These are phyloP conservation scores for Marchantia polymorpha DNA, from an alignment of 225 moss, liverwort and hornwort species.

Conservation along the genomic window DNA sequence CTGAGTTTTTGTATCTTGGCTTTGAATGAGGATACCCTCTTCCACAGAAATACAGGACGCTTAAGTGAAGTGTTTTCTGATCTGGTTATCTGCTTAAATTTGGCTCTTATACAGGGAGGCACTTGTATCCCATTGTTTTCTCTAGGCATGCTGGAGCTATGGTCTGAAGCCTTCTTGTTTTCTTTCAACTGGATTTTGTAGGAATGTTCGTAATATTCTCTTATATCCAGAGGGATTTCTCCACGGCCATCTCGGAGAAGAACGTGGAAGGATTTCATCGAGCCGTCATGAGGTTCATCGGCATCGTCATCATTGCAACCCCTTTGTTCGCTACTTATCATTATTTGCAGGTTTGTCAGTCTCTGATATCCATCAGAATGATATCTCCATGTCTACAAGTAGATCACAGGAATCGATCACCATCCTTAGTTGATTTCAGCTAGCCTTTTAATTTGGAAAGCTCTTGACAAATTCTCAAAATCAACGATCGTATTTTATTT, in stretches of 20 bases:
- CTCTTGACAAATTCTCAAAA: neutral
- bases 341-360: slow-evolving; percentile 66
- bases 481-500: neutral
- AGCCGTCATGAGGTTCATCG: slow-evolving; percentile 79
- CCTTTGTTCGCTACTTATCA: slow-evolving; percentile 76
- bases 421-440: neutral
- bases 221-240: slow-evolving; percentile 87
- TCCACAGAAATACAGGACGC: too few species aligned
- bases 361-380: neutral
- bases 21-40: too few species aligned
- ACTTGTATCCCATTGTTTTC: too few species aligned
- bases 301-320: slow-evolving; percentile 71
- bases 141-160: too few species aligned
- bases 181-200: slow-evolving; percentile 18
- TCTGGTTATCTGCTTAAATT: too few species aligned
- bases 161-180: neutral
- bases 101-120: too few species aligned
- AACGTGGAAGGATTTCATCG: slow-evolving; percentile 74
- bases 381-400: neutral
- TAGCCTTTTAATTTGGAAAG: neutral
- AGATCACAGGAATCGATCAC: too few species aligned
- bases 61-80: too few species aligned
- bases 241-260: slow-evolving; percentile 87
- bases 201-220: slow-evolving; percentile 94
- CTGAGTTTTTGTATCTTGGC: too few species aligned